Conservation (phyloP, 2,329 filamentous ascomycete genomes). For the Xylariaceae sp. region DNA sequence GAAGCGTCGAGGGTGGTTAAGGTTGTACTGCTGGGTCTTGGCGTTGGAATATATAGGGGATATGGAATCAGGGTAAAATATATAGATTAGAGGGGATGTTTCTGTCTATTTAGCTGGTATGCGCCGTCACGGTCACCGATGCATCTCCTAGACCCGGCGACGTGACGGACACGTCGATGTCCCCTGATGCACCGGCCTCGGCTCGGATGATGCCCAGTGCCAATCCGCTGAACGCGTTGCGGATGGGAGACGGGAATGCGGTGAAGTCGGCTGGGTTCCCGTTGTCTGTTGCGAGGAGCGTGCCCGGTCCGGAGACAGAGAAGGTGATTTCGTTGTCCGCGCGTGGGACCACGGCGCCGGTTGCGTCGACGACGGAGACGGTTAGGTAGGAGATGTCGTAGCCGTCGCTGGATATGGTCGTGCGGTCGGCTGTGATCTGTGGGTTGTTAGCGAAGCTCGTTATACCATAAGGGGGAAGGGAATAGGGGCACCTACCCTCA, state of each 20-base stretch:
- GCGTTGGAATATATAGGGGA: not conserved
- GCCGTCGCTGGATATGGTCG: constrained; percentile 37
- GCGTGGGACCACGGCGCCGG: constrained; percentile 40
- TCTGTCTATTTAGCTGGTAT: no score
- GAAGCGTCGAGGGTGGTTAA: not conserved
- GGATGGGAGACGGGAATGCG: constrained; percentile 36
- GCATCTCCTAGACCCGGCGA: constrained; percentile 19
- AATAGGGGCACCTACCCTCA: not conserved
- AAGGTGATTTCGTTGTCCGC: constrained; percentile 42
- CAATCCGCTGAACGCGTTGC: constrained; percentile 39
- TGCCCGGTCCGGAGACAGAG: constrained; percentile 38
- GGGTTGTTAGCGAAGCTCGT: not conserved
- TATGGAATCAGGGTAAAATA: no score
- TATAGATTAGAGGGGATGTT: no score
- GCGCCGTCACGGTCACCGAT: constrained; percentile 11
- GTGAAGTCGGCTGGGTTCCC: constrained; percentile 44
- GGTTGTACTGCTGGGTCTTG: not conserved
- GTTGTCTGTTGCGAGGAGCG: constrained; percentile 48
- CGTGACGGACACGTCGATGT: constrained; percentile 23
- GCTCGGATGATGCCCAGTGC: constrained; percentile 38
- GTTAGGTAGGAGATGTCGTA: constrained; percentile 44
- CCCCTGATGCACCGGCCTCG: constrained; percentile 24
- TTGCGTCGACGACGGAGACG: constrained; percentile 40
- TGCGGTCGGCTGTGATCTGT: constrained; percentile 36
- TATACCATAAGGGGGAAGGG: not conserved